Conservation (phyloP, 2,329 filamentous ascomycete genomes). For the Aspergillus calidoustus region DNA sequence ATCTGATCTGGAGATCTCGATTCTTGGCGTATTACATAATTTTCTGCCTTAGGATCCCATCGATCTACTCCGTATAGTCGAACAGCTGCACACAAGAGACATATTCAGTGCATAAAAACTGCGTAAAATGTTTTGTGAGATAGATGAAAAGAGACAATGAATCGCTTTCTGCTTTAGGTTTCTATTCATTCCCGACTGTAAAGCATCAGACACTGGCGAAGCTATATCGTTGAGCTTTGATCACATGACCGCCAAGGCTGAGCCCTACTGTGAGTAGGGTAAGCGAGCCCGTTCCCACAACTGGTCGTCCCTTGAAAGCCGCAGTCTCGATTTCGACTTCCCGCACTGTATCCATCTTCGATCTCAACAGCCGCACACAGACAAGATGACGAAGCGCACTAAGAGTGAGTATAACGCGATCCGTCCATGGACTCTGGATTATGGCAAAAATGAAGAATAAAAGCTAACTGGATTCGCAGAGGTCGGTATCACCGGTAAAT, state of each 20-base stretch:
- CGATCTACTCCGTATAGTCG: too few relatives aligned
- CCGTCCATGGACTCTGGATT: not conserved
- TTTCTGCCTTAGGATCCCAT: not conserved
- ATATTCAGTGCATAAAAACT: too few relatives aligned
- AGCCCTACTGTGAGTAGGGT: slow-evolving; percentile 30
- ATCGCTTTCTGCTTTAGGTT: not conserved
- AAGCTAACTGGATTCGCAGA: slow-evolving; percentile 53
- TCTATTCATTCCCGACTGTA: not conserved
- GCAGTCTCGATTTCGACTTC: slow-evolving; percentile 37
- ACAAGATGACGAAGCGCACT: slow-evolving; percentile 92
- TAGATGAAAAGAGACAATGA: too few relatives aligned
- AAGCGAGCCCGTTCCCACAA: slow-evolving; percentile 46
- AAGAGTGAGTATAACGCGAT: slow-evolving; percentile 62
- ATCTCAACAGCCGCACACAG: slow-evolving; percentile 44
- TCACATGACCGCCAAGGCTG: slow-evolving; percentile 39
- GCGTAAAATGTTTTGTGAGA: too few relatives aligned
- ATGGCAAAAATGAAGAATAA: not conserved
- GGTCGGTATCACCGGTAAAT: slow-evolving; percentile 99
- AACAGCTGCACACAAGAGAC: too few relatives aligned
- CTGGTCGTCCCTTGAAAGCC: slow-evolving; percentile 38
- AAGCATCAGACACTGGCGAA: not conserved
- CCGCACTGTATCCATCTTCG: slow-evolving; percentile 44
- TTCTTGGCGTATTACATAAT: slow-evolving; percentile 4
- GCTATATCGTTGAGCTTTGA: not conserved
- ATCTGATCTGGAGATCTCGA: too few relatives aligned